Base-by-base conservation (phyloP, 2,329 filamentous ascomycete genomes). In the Lizonia empirigonia region DNA sequence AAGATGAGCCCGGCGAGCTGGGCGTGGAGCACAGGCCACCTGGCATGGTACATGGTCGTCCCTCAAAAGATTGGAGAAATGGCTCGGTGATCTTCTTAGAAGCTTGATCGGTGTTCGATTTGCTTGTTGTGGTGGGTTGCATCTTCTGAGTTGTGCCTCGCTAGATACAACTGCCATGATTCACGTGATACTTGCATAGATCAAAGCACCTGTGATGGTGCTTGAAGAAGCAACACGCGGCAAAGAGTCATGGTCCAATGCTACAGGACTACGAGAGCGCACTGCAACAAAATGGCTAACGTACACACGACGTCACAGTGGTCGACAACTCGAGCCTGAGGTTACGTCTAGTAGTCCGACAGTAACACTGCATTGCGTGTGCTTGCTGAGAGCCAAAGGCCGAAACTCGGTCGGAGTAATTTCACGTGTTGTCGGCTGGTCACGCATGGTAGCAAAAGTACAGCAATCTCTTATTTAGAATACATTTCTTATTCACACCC, bases 1-100 rank as follows among this genome's bases (percentile, higher is more conserved):
- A 70, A 61, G 57, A 26, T 63, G 60, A 48, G 27, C 26, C 18
- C 30, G 24, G 53, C 27, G 30, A 49, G 44, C 33, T 46, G 40
- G 35, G 27, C 18, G 24, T 58, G 62, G 58, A 64, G 58, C 18
- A 40, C 46, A 46, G 44, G 45, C 61, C 62, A 64, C n/a, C n/a
- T n/a, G 61, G 65, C 61, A 63, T 53, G n/a, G n/a, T n/a, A n/a
- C n/a, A n/a, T 57, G 23, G 36, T 52, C 15, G 26, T 33, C 27
- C 15, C 29, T 12, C n/a, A 34, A 46, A 34, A 19, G 36, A 39
- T 3, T 18, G 10, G 34, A 38, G 10, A 16, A 7, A 10, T 13
- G 12, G 16, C 12, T 12, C 9, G 27, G 15, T 24, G 20, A 27
- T 23, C 34, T 19, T 24, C 19, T 16, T 30, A 30, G 47, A 53